Conservation (phyloP, 768 basidiomycete genomes). For the Termitomyces sp. region DNA sequence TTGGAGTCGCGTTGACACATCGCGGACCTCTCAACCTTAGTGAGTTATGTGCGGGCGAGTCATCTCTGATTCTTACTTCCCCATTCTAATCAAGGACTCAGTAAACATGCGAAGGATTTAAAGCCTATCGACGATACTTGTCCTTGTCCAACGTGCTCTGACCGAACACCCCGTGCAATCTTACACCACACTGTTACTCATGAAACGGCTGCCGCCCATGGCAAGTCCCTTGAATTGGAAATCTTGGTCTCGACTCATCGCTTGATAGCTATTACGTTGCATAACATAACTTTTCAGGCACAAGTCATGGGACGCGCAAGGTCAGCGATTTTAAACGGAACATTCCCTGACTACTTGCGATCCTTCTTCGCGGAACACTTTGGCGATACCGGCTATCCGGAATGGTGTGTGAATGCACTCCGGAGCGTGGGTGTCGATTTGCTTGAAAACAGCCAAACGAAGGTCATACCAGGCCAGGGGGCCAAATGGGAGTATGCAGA, state of each 20-base stretch:
- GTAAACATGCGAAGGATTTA: slow-evolving; percentile 66
- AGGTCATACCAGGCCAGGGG: slow-evolving; percentile 54
- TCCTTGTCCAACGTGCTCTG: slow-evolving; percentile 80
- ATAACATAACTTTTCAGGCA: slow-evolving; percentile 84
- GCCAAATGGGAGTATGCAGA: slow-evolving; percentile 81
- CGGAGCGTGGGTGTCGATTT: slow-evolving; percentile 80
- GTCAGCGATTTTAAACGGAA: slow-evolving; percentile 71
- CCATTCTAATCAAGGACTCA: slow-evolving; percentile 41
- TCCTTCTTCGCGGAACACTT: slow-evolving; percentile 78
- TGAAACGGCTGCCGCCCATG: slow-evolving; percentile 84
- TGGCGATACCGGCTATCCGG: slow-evolving; percentile 69
- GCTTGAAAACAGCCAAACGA: slow-evolving; percentile 46
- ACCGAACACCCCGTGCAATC: slow-evolving; percentile 63
- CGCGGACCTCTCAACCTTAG: slow-evolving; percentile 80
- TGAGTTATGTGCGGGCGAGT: slow-evolving; percentile 23
- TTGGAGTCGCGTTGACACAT: slow-evolving; percentile 84
- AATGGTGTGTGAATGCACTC: slow-evolving; percentile 86
- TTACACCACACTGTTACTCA: slow-evolving; percentile 72
- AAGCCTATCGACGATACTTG: slow-evolving; percentile 68
- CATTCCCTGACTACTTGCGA: slow-evolving; percentile 72
- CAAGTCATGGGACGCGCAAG: slow-evolving; percentile 82
- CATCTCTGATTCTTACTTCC: background rate
- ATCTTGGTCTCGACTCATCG: slow-evolving; percentile 9
- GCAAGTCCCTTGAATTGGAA: slow-evolving; percentile 31
- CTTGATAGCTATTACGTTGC: slow-evolving; percentile 64